phyloP scores from a whole-genome alignment of 1,284 basidiomycete genomes.

The Microbotryum violaceum region DNA sequence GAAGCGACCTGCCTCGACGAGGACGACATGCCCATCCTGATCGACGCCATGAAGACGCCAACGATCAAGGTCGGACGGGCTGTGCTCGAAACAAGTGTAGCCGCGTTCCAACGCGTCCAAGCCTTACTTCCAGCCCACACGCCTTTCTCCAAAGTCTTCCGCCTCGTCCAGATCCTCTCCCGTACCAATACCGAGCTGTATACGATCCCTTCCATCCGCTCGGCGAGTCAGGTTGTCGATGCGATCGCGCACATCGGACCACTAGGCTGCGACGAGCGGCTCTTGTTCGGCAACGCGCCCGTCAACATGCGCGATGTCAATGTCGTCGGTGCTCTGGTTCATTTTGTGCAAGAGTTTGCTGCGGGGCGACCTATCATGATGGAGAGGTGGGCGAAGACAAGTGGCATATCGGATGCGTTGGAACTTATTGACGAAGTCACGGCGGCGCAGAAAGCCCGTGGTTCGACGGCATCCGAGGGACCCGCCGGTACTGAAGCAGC shows the following conservation, averaged over 20 bases:
- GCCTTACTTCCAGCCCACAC: conserved; percentile 43
- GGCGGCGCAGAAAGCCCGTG: conserved; percentile 10
- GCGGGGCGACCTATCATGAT: conserved; percentile 42
- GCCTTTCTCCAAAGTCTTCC: conserved; percentile 42
- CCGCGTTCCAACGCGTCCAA: conserved; percentile 40
- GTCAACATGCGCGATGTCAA: conserved; percentile 46
- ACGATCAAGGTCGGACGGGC: conserved; percentile 46
- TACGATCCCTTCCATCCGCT: conserved; percentile 41
- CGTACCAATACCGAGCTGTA: conserved; percentile 48
- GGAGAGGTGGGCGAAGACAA: conserved; percentile 38
- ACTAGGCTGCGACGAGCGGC: conserved; percentile 25
- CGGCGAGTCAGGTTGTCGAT: conserved; percentile 40
- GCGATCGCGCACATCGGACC: conserved; percentile 42
- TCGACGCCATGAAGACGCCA: conserved; percentile 45
- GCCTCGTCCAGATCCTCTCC: conserved; percentile 50
- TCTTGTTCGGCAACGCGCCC: conserved; percentile 38
- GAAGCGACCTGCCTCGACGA: conserved; percentile 57
- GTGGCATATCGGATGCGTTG: conserved; percentile 47
- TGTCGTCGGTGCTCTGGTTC: conserved; percentile 40
- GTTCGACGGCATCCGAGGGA: conserved; percentile 39
- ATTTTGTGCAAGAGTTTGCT: conserved; percentile 43
- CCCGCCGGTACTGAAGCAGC: not conserved
- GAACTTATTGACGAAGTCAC: conserved; percentile 34
- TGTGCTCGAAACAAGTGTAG: conserved; percentile 41
- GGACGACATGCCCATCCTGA: conserved; percentile 59